Base-by-base conservation (phyloP, 148 eudicot species). In the Simmondsia chinensis region DNA sequence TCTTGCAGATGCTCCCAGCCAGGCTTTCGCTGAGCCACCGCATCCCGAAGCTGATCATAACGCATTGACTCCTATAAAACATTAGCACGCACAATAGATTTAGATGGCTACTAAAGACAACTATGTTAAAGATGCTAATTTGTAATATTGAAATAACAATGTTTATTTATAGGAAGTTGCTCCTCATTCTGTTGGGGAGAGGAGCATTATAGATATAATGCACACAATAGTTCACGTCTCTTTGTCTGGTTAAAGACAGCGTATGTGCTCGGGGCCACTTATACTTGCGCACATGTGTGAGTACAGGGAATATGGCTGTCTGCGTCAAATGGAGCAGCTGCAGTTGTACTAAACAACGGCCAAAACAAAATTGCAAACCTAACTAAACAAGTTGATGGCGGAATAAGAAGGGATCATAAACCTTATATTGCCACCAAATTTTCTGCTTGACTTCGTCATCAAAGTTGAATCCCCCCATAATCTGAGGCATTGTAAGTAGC, bases 351-450 rank as follows among this genome's bases (percentile, higher is more conserved):
- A 16, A 25, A 9, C 10, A 43, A 25, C n/a, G n/a, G n/a, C n/a
- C n/a, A n/a, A n/a, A n/a, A n/a, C n/a, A 9, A 23, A 20, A 24
- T 31, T 23, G 16, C 20, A 34, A 24, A 23, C 32, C 2, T 20
- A 35, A 15, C n/a, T 3, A 39, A 30, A 40, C 0, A 19, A 11
- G 4, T 31, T 4, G 7, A 21, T 43, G 6, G 27, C 12, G 18
- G 39, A 29, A 40, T 46, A 17, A 41, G 24, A 63, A 46, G 36
- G 32, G 26, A 59, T 27, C 32, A 40, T 18, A 42, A 63, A 88
- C 96, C 96, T 79, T 80, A 75, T 88, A 88, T 31, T 88, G 74
- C 94, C 86, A 83, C 96, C 96, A 88, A 44, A 88, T 74, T 73
- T 80, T 83, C 71, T 80, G 77, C 72, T 88, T 83, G 56, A 80